phyloP scores from a whole-genome alignment of 345 rosid genomes.

The Ceriops decandra region DNA sequence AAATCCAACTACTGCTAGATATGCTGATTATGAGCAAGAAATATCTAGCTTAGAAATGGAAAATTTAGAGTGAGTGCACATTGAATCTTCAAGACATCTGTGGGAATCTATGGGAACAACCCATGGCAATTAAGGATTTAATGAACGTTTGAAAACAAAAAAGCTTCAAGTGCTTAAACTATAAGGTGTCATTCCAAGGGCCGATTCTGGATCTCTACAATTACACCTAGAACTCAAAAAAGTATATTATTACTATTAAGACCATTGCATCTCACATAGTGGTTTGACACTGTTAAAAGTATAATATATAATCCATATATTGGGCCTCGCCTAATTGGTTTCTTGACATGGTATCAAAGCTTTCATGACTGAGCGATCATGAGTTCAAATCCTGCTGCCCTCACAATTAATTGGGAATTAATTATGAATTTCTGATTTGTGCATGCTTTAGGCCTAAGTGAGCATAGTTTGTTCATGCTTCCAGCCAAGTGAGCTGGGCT shows the following conservation, averaged over 20 bases:
- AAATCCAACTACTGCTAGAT: neutral
- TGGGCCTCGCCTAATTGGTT: no score
- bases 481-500: no score
- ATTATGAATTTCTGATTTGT: no score
- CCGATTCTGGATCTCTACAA: neutral
- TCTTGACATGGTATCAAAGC: no score
- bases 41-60: neutral
- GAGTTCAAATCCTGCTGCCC: no score
- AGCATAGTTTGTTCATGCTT: no score
- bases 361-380: no score
- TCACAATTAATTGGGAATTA: no score
- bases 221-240: neutral
- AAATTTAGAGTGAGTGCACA: neutral
- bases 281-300: neutral
- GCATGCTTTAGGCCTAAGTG: no score
- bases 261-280: neutral
- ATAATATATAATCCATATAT: no score
- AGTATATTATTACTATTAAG: neutral
- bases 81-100: neutral
- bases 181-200: neutral
- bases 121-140: neutral
- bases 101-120: neutral
- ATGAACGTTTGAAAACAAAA: neutral
- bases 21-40: neutral
- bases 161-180: neutral